phyloP scores from a whole-genome alignment of 1,284 basidiomycete species.

The Laetiporus sulphureus region DNA sequence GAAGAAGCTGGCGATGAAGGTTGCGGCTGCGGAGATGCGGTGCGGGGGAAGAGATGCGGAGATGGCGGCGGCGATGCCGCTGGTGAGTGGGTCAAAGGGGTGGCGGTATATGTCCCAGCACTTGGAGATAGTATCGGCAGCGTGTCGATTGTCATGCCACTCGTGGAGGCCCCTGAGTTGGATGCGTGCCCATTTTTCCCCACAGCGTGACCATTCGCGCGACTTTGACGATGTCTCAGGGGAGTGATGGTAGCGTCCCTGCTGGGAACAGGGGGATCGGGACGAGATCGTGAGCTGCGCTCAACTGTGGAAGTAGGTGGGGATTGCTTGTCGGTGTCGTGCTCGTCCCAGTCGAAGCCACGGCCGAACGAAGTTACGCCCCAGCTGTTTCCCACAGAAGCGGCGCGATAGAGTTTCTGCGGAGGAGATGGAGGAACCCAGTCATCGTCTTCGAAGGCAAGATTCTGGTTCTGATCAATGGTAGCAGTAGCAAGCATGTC shows the following conservation, averaged over 20 bases:
- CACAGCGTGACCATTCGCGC: slow-evolving; percentile 2
- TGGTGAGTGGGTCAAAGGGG: slow-evolving; percentile 27
- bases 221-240: slow-evolving; percentile 2
- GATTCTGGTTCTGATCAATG: slow-evolving; percentile 53
- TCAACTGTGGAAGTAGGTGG: slow-evolving; percentile 1
- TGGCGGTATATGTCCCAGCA: slow-evolving; percentile 18
- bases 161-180: slow-evolving; percentile 3
- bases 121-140: slow-evolving; percentile 13
- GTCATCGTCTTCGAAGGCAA: slow-evolving; percentile 61
- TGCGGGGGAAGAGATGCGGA: slow-evolving; percentile 22
- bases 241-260: slow-evolving; percentile 6
- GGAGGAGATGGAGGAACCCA: slow-evolving; percentile 34
- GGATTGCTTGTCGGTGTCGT: slow-evolving; percentile 23
- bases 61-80: slow-evolving; percentile 27
- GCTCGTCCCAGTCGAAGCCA: slow-evolving; percentile 69
- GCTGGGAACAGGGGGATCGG: slow-evolving; percentile 10
- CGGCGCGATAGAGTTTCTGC: slow-evolving; percentile 48
- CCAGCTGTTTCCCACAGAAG: slow-evolving; percentile 70
- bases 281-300: slow-evolving; percentile 10
- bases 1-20: slow-evolving; percentile 15
- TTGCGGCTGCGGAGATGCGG: slow-evolving; percentile 16
- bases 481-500: slow-evolving; percentile 52
- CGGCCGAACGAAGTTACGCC: slow-evolving; percentile 76
- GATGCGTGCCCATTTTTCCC: background rate
- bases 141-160: slow-evolving; percentile 2